Conservation (phyloP, 176 grass and related monocot genomes). For the Aegilops longissima region DNA sequence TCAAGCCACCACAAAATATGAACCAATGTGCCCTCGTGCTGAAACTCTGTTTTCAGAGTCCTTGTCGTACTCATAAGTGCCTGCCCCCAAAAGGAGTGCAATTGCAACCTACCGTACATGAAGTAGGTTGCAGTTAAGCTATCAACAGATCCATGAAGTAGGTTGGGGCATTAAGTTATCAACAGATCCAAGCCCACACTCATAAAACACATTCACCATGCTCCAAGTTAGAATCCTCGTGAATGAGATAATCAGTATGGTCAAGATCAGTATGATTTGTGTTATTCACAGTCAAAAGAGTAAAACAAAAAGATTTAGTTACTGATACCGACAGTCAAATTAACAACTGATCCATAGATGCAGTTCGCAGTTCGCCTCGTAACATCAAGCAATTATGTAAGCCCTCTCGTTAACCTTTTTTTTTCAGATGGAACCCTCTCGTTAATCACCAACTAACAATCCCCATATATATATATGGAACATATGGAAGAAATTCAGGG, state of each 20-base stretch:
- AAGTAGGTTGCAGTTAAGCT: background rate
- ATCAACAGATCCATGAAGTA: background rate
- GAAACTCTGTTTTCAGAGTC: constrained; percentile 13
- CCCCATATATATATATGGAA: background rate
- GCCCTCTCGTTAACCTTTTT: background rate
- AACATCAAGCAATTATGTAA: background rate
- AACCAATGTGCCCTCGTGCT: background rate
- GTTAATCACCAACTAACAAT: constrained; percentile 9
- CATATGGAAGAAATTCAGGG: background rate
- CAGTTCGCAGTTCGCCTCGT: background rate
- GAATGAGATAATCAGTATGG: background rate
- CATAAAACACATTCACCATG: background rate
- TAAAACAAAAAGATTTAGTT: background rate
- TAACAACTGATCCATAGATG: background rate
- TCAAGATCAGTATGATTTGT: background rate
- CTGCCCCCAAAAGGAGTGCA: background rate
- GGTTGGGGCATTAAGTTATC: background rate
- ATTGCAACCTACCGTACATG: background rate
- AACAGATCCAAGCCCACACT: no score
- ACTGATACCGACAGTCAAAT: background rate
- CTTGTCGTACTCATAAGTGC: background rate
- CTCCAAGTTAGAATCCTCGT: background rate
- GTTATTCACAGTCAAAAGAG: background rate
- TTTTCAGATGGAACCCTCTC: no score
- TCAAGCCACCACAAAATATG: background rate